Evolutionary conservation across 768 basidiomycete genomes (phyloP).

Genomic region (Suillus paluster): DNA sequence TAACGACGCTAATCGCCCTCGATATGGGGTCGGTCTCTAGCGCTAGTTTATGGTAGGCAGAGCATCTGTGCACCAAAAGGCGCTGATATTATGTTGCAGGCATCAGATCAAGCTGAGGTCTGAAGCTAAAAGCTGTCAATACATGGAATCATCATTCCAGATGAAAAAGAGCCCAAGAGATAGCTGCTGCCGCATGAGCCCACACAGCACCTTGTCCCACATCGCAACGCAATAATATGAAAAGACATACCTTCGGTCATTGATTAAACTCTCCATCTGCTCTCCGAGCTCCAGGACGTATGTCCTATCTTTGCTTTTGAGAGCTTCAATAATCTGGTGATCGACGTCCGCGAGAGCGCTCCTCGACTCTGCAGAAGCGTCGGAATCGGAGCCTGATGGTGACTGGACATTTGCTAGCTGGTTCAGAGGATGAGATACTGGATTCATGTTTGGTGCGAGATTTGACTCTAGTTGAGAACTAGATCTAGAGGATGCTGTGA

Average conservation of each 20-base stretch:
- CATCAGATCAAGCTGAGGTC: constrained; percentile 65
- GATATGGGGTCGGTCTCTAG: constrained; percentile 69
- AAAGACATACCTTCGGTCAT: constrained; percentile 65
- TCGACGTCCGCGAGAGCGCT: constrained; percentile 57
- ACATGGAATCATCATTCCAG: constrained; percentile 7
- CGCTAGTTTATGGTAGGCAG: constrained; percentile 75
- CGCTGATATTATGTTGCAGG: constrained; percentile 84
- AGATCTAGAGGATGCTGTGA: no score
- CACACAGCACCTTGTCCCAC: constrained; percentile 6
- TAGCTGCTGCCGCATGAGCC: constrained; percentile 7
- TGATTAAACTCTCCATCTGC: constrained; percentile 79
- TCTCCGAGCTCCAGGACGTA: constrained; percentile 91
- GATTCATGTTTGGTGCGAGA: constrained; percentile 9
- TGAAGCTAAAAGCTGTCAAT: constrained; percentile 38
- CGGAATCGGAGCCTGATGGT: constrained; percentile 28
- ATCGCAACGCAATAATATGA: constrained; percentile 6
- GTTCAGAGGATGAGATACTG: constrained; percentile 17
- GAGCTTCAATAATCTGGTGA: constrained; percentile 82
- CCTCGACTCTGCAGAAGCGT: constrained; percentile 33
- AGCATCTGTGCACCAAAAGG: constrained; percentile 84
- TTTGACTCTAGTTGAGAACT: constrained; percentile 17
- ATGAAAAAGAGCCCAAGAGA: neutral
- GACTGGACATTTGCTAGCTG: constrained; percentile 18
- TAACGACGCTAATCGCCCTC: constrained; percentile 63
- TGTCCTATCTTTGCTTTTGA: constrained; percentile 85